A percentile compares a stretch with the other conserved stretches of the same genome.
Conservation (phyloP, 371 early-diverging fungal species). For the Mortierella sp. region DNA sequence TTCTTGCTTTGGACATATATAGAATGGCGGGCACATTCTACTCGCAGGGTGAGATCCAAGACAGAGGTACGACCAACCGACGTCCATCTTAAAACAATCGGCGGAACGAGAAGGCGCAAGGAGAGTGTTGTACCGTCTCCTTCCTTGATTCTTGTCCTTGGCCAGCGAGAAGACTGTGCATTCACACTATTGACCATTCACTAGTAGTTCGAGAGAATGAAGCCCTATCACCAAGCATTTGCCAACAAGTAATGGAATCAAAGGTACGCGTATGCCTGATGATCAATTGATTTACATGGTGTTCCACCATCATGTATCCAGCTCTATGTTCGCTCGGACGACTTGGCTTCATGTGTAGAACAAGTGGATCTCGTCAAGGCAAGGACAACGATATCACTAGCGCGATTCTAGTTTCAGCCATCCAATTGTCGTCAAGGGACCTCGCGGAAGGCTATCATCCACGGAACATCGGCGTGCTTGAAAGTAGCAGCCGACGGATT, state of each 20-base stretch:
- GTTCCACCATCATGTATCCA: constrained; percentile 33
- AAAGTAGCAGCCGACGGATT: not conserved
- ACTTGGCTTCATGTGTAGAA: constrained; percentile 21
- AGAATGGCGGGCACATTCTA: constrained; percentile 10
- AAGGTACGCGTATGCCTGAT: constrained; percentile 38
- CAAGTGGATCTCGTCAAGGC: constrained; percentile 33
- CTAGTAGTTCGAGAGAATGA: constrained; percentile 31
- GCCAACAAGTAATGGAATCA: constrained; percentile 13
- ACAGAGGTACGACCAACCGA: constrained; percentile 28
- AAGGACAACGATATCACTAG: constrained; percentile 16
- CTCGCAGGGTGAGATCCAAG: constrained; percentile 3
- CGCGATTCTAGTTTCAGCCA: constrained; percentile 40
- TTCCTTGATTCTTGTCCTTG: too few species aligned
- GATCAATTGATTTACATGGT: constrained; percentile 33
- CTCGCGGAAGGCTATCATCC: constrained; percentile 28
- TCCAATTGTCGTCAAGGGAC: constrained; percentile 17
- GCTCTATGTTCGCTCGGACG: constrained; percentile 31
- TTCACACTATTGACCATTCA: too few species aligned
- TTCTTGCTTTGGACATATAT: constrained; percentile 1
- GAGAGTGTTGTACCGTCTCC: too few species aligned
- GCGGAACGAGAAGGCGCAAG: too few species aligned
- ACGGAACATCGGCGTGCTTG: constrained; percentile 23
- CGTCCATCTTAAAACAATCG: too few species aligned
- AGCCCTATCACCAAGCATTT: constrained; percentile 26
- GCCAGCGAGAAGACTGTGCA: too few species aligned